Base-by-base conservation (phyloP, 352 stramenopile species). In the Phytopythium aichiense region DNA sequence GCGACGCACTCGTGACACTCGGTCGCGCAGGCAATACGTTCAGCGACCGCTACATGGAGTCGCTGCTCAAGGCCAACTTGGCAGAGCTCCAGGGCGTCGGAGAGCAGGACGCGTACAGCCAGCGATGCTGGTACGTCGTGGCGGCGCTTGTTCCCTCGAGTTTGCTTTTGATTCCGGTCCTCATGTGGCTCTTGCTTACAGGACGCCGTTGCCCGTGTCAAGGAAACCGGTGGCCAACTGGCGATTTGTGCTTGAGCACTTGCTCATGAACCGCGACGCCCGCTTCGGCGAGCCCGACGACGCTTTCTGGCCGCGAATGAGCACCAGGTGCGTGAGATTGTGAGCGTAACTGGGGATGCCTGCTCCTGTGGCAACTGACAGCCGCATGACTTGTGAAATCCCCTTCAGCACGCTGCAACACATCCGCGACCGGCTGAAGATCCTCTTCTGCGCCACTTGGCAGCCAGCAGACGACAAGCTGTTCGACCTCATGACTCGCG, bases 211-310 rank as follows among this genome's bases (percentile, higher is more conserved):
- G n/a, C 76, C 80, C 18, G 63, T 66, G 20, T 79, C 75, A 49
- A 79, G 74, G 62, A 85, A 80, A 35, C 80, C 80, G 11, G 72
- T 85, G 40, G 80, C 80, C n/a, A 89, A 89, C 58, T 89, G 80
- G 80, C 72, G 76, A 40, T 88, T 89, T 57, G 78, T 88, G 38
- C 59, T 89, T 9, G 80, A 89, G 56, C 74, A 87, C 37, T 50
- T 79, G 18, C 62, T 62, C 33, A 71, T 61, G 68, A 62, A 53
- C 15, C 64, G 60, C 6, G 40, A 48, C 28, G 9, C 11, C 9
- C 25, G 30, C 2, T 35, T 48, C 43, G 43, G 35, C 42, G 9
- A 33, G 28, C 33, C 28, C 15, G 45, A 31, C 9, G 65, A 66
- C 53, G 38, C 38, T n/a, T 31, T 74, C 15, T 77, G 58, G 35